These are phyloP conservation scores for Tylopilus sp. DNA, from an alignment of 1,284 basidiomycete species.

Conservation along the genomic window DNA sequence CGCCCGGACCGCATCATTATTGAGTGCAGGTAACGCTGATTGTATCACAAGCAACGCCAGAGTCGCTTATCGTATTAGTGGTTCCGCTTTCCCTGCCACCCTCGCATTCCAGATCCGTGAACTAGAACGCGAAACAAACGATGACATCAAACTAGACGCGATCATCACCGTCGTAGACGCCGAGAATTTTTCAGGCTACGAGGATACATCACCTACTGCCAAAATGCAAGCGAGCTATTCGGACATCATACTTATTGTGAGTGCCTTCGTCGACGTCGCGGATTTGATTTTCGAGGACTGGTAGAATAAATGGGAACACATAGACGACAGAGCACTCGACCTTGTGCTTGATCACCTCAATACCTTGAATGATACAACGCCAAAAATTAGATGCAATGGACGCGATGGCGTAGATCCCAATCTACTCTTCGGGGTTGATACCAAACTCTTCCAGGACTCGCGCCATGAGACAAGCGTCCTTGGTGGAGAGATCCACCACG, in stretches of 20 bases:
- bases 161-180: constrained; percentile 89
- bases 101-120: constrained; percentile 89
- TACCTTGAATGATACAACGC: constrained; percentile 84
- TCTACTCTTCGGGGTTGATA: constrained; percentile 81
- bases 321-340: constrained; percentile 74
- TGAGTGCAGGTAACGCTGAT: constrained; percentile 76
- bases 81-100: constrained; percentile 87
- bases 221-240: constrained; percentile 93
- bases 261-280: constrained; percentile 27
- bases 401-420: constrained; percentile 65
- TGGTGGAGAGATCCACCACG: constrained; percentile 45
- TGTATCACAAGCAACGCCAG: neutral
- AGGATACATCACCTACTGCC: constrained; percentile 84
- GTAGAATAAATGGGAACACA: constrained; percentile 85
- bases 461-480: neutral
- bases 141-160: constrained; percentile 79
- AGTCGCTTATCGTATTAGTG: constrained; percentile 42
- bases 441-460: constrained; percentile 59
- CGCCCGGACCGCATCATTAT: constrained; percentile 86
- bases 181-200: constrained; percentile 86
- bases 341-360: constrained; percentile 81
- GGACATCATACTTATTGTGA: constrained; percentile 78
- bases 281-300: constrained; percentile 2
- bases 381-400: constrained; percentile 71
- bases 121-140: constrained; percentile 70